phyloP scores from a whole-genome alignment of 164 flowering plant species.

The Sextonia rubra region DNA sequence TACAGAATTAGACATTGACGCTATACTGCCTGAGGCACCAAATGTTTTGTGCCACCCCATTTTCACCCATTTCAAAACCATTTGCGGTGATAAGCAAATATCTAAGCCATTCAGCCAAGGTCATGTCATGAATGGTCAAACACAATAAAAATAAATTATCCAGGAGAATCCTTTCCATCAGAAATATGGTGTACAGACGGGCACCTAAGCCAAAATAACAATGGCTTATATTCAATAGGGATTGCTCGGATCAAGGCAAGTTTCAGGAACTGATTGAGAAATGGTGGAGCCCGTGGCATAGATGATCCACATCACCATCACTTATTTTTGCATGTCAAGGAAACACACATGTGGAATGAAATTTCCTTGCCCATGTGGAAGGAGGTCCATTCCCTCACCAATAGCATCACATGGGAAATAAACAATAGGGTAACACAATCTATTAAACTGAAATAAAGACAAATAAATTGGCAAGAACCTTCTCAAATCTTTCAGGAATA shows the following conservation, averaged over 20 bases:
- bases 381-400: neutral
- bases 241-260: neutral
- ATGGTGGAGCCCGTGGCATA: neutral
- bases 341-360: neutral
- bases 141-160: neutral
- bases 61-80: neutral
- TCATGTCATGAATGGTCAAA: neutral
- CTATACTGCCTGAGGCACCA: neutral
- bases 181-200: neutral
- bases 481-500: constrained; percentile 93
- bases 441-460: neutral
- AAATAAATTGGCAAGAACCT: constrained; percentile 37
- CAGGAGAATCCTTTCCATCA: neutral
- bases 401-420: neutral
- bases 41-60: neutral
- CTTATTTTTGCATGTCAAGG: neutral
- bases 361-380: neutral
- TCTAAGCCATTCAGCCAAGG: too few relatives aligned
- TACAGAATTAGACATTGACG: too few relatives aligned
- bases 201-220: neutral
- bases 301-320: neutral
- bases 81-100: neutral
- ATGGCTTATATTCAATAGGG: neutral
- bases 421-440: neutral
- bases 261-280: neutral